These are phyloP conservation scores for Aspergillus costaricaensis DNA, from an alignment of 2,329 filamentous ascomycete genomes.

Conservation along the genomic window DNA sequence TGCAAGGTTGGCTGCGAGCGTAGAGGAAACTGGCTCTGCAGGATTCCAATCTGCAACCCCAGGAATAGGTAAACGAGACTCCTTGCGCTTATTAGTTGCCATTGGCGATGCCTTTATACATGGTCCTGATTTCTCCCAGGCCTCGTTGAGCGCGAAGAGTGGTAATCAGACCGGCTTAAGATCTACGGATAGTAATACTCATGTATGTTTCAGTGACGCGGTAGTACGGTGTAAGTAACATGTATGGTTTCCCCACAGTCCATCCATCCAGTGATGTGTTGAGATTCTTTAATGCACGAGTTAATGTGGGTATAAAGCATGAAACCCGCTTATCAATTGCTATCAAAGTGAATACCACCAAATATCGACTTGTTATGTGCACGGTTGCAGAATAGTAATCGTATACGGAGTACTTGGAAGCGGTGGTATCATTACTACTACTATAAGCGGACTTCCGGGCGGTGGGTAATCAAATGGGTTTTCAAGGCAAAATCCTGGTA, in stretches of 20 bases:
- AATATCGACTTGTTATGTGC: too few species aligned
- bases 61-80: neutral
- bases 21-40: constrained; percentile 62
- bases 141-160: neutral
- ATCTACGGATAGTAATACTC: neutral
- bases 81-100: constrained; percentile 2
- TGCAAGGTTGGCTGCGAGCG: constrained; percentile 83
- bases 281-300: neutral
- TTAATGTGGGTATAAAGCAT: neutral
- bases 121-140: neutral
- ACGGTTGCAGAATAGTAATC: neutral
- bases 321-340: neutral
- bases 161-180: neutral
- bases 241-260: neutral
- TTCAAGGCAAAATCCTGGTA: neutral
- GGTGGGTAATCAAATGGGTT: neutral
- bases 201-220: neutral
- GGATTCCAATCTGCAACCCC: constrained; percentile 17
- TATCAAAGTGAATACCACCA: too few species aligned
- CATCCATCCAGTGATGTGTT: neutral
- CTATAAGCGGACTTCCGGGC: neutral
- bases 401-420: neutral
- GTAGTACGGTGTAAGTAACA: neutral
- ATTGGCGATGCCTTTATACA: neutral
- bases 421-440: neutral